Base-by-base conservation (phyloP, 176 grass and related monocot species). In the Phoenix roebelenii region DNA sequence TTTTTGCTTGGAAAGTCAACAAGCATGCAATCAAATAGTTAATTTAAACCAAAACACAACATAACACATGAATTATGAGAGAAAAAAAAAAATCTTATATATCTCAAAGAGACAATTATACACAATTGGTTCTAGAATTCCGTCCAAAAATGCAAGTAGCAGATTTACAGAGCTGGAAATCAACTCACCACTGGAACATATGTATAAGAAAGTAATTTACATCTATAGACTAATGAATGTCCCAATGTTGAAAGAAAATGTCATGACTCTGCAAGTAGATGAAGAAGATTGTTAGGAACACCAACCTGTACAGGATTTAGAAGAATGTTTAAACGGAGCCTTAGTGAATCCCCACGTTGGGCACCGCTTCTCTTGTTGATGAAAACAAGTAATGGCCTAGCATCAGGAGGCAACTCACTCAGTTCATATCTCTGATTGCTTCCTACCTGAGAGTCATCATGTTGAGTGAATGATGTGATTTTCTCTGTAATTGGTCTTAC, bases 311-410 rank as follows among this genome's bases (percentile, higher is more conserved):
- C 39, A 29, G 89, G 89, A 79, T 95, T 95, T 61, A 95, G 78
- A 72, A 95, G 89, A 69, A 95, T 82, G 66, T 85, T 73, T 18
- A 95, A 57, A 60, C 82, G 85, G 25, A 75, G 82, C 69, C 78
- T 89, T 74, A 95, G 57, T 73, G 77, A 85, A 35, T 77, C 79
- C 16, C 89, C 89, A 20, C 69, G 68, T 69, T 95, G 89, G 5
- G 81, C 81, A 63, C 89, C 89, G 55, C 89, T 95, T 87, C 72
- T 89, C 78, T 95, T 95, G 81, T 95, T 95, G 57, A 95, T 69
- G 19, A 95, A 95, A 59, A 95, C 89, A 65, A 95, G 60, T 16
- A 95, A 72, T 15, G 89, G 89, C 67, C 89, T 82, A 35, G 69
- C 75, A 85, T 95, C 82, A 68, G 82, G 71, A 79, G 85, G 76